Percentiles rank a stretch among this genome's conserved stretches.
These are phyloP conservation scores for Chlamydomonas urium DNA, from an alignment of 139 green algal genomes.

Conservation along the genomic window DNA sequence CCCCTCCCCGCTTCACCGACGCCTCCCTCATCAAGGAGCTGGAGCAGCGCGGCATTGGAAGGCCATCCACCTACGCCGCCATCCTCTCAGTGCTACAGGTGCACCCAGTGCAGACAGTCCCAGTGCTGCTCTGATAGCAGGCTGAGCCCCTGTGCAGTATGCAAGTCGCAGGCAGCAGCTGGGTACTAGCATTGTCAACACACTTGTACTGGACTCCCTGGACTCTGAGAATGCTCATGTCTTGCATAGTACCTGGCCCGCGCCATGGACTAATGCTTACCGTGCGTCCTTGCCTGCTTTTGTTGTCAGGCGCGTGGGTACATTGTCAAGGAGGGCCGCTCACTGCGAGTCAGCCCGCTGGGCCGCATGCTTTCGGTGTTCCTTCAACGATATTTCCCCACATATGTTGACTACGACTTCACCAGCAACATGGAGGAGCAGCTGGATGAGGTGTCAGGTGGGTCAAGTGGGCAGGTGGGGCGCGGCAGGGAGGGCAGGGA, in stretches of 20 bases:
- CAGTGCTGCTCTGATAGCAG: too few relatives aligned
- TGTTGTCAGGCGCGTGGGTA: constrained; percentile 70
- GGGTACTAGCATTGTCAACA: too few relatives aligned
- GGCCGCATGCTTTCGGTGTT: constrained; percentile 72
- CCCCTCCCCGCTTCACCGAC: constrained; percentile 84
- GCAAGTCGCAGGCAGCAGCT: too few relatives aligned
- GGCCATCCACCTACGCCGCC: constrained; percentile 89
- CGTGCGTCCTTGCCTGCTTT: too few relatives aligned
- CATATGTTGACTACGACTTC: constrained; percentile 81
- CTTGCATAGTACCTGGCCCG: too few relatives aligned
- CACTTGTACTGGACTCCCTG: too few relatives aligned
- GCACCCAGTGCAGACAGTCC: too few relatives aligned
- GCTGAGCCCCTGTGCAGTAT: too few relatives aligned
- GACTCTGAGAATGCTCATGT: too few relatives aligned
- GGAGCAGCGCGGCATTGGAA: constrained; percentile 85
- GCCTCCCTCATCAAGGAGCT: constrained; percentile 72
- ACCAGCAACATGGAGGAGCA: constrained; percentile 60
- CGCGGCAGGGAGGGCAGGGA: background rate
- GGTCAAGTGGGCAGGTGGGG: background rate
- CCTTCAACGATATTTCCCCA: constrained; percentile 68
- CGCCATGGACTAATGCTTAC: too few relatives aligned
- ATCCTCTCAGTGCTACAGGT: constrained; percentile 76
- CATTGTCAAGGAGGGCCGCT: constrained; percentile 47
- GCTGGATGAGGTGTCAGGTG: constrained; percentile 66
- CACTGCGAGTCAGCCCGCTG: constrained; percentile 51